Evolutionary conservation across 768 basidiomycete genomes (phyloP), one percentile per base, ranked within the genome.

Genomic region (Xerocomellus dryophilus): DNA sequence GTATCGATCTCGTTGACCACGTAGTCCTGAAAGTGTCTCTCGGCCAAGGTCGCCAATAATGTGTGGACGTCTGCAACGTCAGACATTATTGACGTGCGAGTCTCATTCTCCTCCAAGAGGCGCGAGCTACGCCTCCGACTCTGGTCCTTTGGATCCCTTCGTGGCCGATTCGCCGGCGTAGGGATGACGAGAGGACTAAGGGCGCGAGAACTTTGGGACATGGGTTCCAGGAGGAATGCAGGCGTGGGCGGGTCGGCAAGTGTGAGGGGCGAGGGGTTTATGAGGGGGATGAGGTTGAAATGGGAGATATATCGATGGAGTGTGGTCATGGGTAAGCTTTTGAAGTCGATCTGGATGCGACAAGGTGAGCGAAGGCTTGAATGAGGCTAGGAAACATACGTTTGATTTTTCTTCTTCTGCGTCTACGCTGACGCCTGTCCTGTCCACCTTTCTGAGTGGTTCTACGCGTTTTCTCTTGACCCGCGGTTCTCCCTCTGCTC

Each of bases 391-490:
- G 36, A 29, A 21, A 56, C 59, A 35, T 51, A 73, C 79, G 55
- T 64, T 59, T 41, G 68, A 69, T 35, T 61, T 67, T 15, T 67
- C 62, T 27, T 65, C 59, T 4, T 70, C 70, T 31, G 47, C 44
- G 46, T 72, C 71, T 8, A 66, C 62, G 52, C 69, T 73, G 35
- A 70, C 65, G 50, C 71, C 74, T 21, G 64, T 47, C 32, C 83
- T 83, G 15, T 67, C 64, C 32, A 73, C 76, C 29, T 64, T 62
- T 51, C 63, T 61, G 27, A 68, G 59, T 27, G 74, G 67, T 34
- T 88, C 88, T 35, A 81, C 75, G 59, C 86, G 80, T 71, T 89
- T 91, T 61, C 89, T 74, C 71, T 92, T 90, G 49, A 78, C 76
- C 45, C 88, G 76, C 15, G 85, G 82, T 60, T 90, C 89, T n/a